A percentile compares a stretch with the other conserved stretches of the same genome.
phyloP scores from a whole-genome alignment of 1,139 yeast genomes.

The Wickerhamiella infanticola region DNA sequence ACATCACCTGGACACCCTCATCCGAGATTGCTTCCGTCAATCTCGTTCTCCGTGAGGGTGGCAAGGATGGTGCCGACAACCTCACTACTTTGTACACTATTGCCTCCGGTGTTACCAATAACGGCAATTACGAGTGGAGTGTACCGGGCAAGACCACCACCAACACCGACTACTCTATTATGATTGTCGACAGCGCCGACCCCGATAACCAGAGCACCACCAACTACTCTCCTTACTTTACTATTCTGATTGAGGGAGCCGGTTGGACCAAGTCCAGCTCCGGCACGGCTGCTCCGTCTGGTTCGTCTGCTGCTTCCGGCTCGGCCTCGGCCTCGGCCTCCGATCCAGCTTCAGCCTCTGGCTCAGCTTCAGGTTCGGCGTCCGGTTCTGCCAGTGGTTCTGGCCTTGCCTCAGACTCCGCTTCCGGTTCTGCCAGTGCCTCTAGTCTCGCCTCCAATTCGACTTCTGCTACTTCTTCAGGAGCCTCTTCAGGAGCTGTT shows the following conservation, averaged over 20 bases:
- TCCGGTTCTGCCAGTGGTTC: conserved; percentile 15
- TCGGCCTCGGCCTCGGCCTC: conserved; percentile 16
- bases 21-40: conserved; percentile 18
- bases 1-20: conserved; percentile 20
- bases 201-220: conserved; percentile 6
- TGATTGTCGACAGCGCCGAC: conserved; percentile 18
- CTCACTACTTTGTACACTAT: conserved; percentile 17
- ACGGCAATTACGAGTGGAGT: conserved; percentile 21
- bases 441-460: neutral
- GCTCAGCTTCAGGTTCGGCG: conserved; percentile 21
- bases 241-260: conserved; percentile 14
- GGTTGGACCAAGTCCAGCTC: conserved; percentile 10
- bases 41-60: conserved; percentile 20
- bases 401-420: conserved; percentile 9
- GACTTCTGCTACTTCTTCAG: conserved; percentile 4
- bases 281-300: conserved; percentile 11
- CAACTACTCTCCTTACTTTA: conserved; percentile 23
- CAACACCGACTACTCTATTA: conserved; percentile 23
- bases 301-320: conserved; percentile 19
- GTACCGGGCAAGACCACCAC: conserved; percentile 16
- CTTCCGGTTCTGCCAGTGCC: conserved; percentile 6
- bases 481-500: neutral
- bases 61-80: conserved; percentile 17
- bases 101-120: conserved; percentile 19
- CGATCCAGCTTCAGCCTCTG: conserved; percentile 17